Evolutionary conservation across 495 filamentous ascomycete species (phyloP).

Genomic region (Cercophora newfieldiana): DNA sequence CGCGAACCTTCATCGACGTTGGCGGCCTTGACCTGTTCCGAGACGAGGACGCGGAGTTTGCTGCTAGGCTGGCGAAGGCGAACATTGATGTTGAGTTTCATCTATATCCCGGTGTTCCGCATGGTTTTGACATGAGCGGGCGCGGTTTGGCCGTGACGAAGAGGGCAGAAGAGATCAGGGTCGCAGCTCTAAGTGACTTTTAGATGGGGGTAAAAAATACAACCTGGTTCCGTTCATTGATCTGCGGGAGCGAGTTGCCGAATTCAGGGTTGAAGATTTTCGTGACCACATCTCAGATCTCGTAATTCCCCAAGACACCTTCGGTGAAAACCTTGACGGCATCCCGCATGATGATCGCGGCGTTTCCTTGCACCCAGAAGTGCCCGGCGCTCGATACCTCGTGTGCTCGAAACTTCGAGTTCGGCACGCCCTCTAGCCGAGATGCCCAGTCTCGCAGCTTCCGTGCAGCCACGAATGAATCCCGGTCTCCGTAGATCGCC

Average conservation of each 20-base stretch:
- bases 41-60: slow-evolving; percentile 46
- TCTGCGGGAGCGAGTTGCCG: no score
- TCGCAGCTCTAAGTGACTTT: slow-evolving; percentile 19
- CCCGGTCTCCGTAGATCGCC: slow-evolving; percentile 75
- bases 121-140: slow-evolving; percentile 43
- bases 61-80: slow-evolving; percentile 33
- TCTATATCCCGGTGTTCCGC: slow-evolving; percentile 51
- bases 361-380: slow-evolving; percentile 75
- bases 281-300: neutral
- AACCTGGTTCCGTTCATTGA: no score
- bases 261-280: neutral
- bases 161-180: slow-evolving; percentile 21
- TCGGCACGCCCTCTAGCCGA: slow-evolving; percentile 46
- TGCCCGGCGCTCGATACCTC: slow-evolving; percentile 74
- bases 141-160: slow-evolving; percentile 7
- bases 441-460: slow-evolving; percentile 72
- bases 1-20: slow-evolving; percentile 39
- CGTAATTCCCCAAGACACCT: slow-evolving; percentile 10
- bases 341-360: slow-evolving; percentile 51
- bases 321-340: slow-evolving; percentile 29
- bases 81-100: slow-evolving; percentile 51
- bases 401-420: slow-evolving; percentile 49
- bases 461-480: slow-evolving; percentile 69
- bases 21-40: slow-evolving; percentile 45
- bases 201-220: slow-evolving; percentile 6